Evolutionary conservation across 2,329 filamentous ascomycete species (phyloP), one percentile per base, ranked within the genome.

Genomic region (Calonectria fujianensis): DNA sequence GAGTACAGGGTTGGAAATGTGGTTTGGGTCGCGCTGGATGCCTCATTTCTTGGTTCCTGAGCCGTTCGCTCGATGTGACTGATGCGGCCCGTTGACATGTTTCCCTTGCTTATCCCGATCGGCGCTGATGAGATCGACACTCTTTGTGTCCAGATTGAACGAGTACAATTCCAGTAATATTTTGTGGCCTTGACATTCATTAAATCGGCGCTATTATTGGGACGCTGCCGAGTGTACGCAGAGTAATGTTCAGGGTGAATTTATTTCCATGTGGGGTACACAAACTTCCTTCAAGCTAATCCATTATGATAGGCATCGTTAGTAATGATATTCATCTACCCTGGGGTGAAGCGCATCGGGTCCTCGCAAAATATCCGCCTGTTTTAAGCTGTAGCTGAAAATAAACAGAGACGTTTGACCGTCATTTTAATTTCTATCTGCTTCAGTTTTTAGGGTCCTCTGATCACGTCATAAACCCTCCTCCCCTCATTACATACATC

Each of bases 31-130:
- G 29, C 29, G 48, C 69, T 32, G 75, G 69, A 18, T 80, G 90
- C 90, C 74, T 90, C 86, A 73, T 94, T 91, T 72, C 95, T 92
- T 52, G 93, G 94, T 82, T 97, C 94, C 50, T 89, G 85, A 4
- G 94, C 93, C 14, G 95, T 81, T 45, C 80, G 70, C 59, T 81
- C 80, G 5, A 81, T 52, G 57, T 81, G 80, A 20, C 74, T 45
- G 20, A 72, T 81, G 31, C 72, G 74, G 14, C 70, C 39, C 2
- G 75, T 72, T 14, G 78, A 71, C 79, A 81, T 81, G 11, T 63
- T 63, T 63, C 24, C 37, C 35, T 27, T 63, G 27, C 37, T 41
- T 6, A 2, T n/a, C 24, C 57, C 24, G 35, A 29, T 39, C 35
- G 14, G 24, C 29, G 10, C 41, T 18, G n/a, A 45, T 9, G 31